Evolutionary conservation across 305 asterid species (phyloP).

Genomic region (Solanum chacoense): DNA sequence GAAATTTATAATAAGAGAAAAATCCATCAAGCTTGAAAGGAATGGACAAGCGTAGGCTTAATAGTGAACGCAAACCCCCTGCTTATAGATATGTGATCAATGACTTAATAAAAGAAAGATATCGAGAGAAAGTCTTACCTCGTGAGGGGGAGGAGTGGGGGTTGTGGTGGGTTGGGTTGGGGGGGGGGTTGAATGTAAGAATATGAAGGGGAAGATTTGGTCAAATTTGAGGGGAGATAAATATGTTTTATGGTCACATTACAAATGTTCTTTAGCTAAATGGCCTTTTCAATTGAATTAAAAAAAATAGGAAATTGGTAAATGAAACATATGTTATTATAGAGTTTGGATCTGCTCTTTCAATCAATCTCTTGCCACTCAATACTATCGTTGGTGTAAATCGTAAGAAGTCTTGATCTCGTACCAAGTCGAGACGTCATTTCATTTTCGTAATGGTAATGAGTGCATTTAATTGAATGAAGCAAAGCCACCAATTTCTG

Average conservation of each 20-base stretch:
- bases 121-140: no score
- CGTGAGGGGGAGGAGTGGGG: not conserved
- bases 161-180: not conserved
- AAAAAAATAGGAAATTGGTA: not conserved
- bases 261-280: not conserved
- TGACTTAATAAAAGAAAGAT: no score
- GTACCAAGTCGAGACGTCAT: fast-evolving
- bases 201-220: not conserved
- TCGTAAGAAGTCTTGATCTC: not conserved
- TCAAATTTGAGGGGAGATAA: not conserved
- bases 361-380: not conserved
- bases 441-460: not conserved
- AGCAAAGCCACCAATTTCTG: not conserved
- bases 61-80: no score
- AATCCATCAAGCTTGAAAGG: not conserved
- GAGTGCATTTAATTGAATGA: not conserved
- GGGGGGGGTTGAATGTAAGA: not conserved
- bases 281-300: not conserved
- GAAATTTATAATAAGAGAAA: not conserved
- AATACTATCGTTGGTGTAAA: not conserved
- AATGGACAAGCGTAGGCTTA: no score
- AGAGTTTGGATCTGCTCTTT: not conserved
- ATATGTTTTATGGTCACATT: not conserved
- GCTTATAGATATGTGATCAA: no score
- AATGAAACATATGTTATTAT: not conserved